Base-by-base conservation (phyloP, 2,329 filamentous ascomycete genomes). In the Fusarium sp. region DNA sequence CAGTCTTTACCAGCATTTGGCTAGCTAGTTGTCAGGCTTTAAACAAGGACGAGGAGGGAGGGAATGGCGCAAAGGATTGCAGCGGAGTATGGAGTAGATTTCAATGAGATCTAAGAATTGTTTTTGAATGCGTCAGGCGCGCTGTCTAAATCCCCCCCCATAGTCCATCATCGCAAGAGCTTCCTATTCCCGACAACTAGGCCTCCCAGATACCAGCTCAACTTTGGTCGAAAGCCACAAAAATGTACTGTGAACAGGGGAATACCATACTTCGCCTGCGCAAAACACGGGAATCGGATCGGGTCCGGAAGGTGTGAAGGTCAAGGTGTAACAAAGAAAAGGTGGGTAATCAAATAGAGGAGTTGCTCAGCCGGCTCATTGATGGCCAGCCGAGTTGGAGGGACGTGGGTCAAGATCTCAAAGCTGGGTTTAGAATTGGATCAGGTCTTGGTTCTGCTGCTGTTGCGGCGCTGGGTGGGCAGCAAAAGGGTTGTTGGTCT, bases 401-500 rank as follows among this genome's bases (percentile, higher is more conserved):
- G 46, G 36, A 38, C 51, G 42, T 27, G 60, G 64, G 59, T 62
- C 35, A 38, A 27, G 42, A 68, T 44, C 51, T 61, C 58, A 62
- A 55, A 55, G 38, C 51, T 38, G 12, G 42, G 61, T 33, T 80
- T 87, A 92, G 74, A 92, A 91, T 79, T 92, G 89, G 75, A 92
- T 92, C 73, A 92, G 82, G 78, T 92, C 89, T 80, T 89, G 86
- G 70, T 86, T 85, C 76, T 87, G 86, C 51, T 82, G 81, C 67
- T 85, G 83, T 76, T 88, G 88, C 70, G 70, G 70, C 38, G 40
- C 65, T 72, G 85, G 82, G 75, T 85, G 78, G 17, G 76, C 80
- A n/a, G 87, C 88, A 77, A 91, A 92, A 0, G 90, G 90, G 74
- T 92, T 92, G 80, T 83, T 87, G 69, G 79, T 85, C 64, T 85